Base-by-base conservation (phyloP, 2,329 filamentous ascomycete genomes). In the Dryadomyces quercus-mongolicae region DNA sequence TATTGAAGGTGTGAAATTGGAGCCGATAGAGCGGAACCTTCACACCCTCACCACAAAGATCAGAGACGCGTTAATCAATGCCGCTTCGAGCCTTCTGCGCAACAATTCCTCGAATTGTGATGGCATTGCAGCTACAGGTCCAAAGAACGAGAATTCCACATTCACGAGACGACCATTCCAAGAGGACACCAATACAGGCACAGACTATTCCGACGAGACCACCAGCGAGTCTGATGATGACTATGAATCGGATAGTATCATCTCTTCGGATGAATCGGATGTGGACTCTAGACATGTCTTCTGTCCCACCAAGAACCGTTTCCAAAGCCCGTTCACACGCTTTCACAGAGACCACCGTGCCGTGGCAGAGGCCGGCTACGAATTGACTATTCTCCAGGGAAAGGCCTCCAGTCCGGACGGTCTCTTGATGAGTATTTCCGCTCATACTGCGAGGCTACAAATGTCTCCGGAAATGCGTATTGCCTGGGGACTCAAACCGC, bases 381-480 rank as follows among this genome's bases (percentile, higher is more conserved):
- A 78, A 57, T 73, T 92, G 31, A 86, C 84, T 2, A 71, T 83
- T 36, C 65, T 86, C 12, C 75, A 74, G 13, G 71, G 75, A 18
- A 68, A 81, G 18, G 64, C 63, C 31, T 60, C 64, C 3, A 52
- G 60, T 1, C 65, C 74, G 22, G 64, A 70, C 1, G 68, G 70
- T 12, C 74, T 70, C 56, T 71, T 77, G 3, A 66, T 93, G 18
- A 82, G 81, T 5, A 67, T 93, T 2, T 88, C 89, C 0, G 77
- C 86, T 34, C 81, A 81, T 4, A 78, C 87, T 34, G 71, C 76
- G 4, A 86, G 85, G 60, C 76, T 95, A 1, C 82, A 78, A 0
- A 78, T 95, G 13, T 85, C 87, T 0, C 76, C 84, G 42, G 86
- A 91, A 62, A 83, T 82, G 0, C 78, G 88, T 67, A 76, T 85